Base-by-base conservation (phyloP, 768 basidiomycete genomes). In the Trametes meyenii region DNA sequence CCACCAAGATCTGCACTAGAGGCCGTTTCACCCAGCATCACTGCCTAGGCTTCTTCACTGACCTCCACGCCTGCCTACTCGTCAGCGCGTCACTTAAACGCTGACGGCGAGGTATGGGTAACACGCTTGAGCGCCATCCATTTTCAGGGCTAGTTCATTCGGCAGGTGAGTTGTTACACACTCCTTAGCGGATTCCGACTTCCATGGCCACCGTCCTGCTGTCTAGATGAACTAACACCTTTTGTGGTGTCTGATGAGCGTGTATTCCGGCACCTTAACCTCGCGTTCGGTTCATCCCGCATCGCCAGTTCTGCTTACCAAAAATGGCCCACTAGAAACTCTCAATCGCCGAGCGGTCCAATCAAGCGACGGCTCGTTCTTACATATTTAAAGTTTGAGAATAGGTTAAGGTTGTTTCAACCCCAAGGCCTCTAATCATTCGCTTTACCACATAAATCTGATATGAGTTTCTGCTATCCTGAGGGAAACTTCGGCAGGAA, bases 341-440 rank as follows among this genome's bases (percentile, higher is more conserved):
- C 81, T 82, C 81, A 83, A 82, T 84, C 81, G 75, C 78, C 75
- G 69, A 73, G 72, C 75, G 71, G 77, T 79, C 77, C 79, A 79
- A 76, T 67, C 65, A 76, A 82, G 81, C 66, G 77, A 82, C 78
- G 72, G 77, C 76, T 71, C 73, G 77, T 75, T 81, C 81, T 81
- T 82, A 82, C 82, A 80, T 78, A 83, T 83, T 83, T 80, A 83
- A 82, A 83, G 82, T 83, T 83, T 83, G 82, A 83, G 82, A 83
- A 83, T 89, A 88, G 87, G 87, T 89, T 86, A 86, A 90, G 87
- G 86, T 85, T 84, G 86, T 88, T 88, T 85, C 86, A 83, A 85
- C 88, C 88, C 81, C 87, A 87, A 89, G 86, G 85, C 87, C 87
- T 87, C 88, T 89, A 90, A 89, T 89, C 89, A 90, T 90, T 90